Percentiles rank a stretch among this genome's conserved stretches.
Evolutionary conservation across 495 filamentous ascomycete genomes (phyloP).

Genomic region (Talaromyces liani): DNA sequence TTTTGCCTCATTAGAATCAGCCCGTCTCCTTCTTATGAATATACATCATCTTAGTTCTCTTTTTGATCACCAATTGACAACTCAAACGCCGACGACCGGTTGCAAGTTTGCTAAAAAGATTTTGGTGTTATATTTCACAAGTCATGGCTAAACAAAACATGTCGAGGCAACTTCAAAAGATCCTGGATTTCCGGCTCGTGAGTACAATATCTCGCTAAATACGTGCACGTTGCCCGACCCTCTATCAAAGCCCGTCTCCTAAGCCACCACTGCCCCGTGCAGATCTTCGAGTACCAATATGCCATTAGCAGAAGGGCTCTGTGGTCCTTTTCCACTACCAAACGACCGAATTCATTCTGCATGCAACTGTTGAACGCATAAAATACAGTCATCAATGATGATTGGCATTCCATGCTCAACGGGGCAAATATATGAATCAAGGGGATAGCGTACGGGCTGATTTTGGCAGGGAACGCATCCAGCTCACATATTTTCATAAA

Average conservation of each 20-base stretch:
- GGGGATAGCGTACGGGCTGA: constrained; percentile 23
- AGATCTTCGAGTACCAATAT: constrained; percentile 29
- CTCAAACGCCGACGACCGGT: background rate
- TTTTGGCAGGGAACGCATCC: background rate
- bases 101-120: background rate
- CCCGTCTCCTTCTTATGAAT: too few species aligned
- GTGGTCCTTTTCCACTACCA: constrained; percentile 25
- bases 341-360: constrained; percentile 12
- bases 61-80: too few species aligned
- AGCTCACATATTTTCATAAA: constrained; percentile 1
- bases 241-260: constrained; percentile 24
- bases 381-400: constrained; percentile 1
- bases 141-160: background rate
- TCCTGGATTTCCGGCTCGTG: background rate
- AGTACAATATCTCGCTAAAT: constrained; percentile 16
- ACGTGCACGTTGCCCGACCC: constrained; percentile 31
- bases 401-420: background rate
- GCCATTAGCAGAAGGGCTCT: constrained; percentile 29
- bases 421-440: background rate
- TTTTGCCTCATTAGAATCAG: too few species aligned
- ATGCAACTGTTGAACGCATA: constrained; percentile 17
- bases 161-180: background rate
- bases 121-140: background rate
- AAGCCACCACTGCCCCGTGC: constrained; percentile 26
- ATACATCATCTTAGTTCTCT: too few species aligned